Conservation (phyloP, 495 filamentous ascomycete species). For the Annulohypoxylon moriforme region DNA sequence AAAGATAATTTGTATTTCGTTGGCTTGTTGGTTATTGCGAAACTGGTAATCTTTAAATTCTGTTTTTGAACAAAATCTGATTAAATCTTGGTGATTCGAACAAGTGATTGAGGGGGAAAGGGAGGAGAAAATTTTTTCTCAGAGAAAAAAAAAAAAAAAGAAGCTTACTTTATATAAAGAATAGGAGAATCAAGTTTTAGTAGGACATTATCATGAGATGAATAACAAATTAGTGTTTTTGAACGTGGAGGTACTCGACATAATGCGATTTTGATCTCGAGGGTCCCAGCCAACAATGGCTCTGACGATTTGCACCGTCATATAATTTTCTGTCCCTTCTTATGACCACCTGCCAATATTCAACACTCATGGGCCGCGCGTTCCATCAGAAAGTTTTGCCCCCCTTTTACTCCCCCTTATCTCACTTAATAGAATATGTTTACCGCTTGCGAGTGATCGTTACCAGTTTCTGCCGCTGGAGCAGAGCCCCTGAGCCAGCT, state of each 20-base stretch:
- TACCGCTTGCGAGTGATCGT: background rate
- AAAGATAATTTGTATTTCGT: background rate
- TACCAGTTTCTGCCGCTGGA: slow-evolving; percentile 15
- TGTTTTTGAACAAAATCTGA: background rate
- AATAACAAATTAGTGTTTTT: background rate
- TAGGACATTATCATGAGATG: background rate
- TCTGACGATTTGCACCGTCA: background rate
- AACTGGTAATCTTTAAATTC: background rate
- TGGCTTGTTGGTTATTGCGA: background rate
- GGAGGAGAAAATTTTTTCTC: background rate
- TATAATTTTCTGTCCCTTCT: background rate
- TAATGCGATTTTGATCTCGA: background rate
- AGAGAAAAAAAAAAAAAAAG: background rate
- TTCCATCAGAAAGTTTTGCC: background rate
- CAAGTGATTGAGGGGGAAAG: background rate
- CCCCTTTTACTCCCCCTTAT: background rate
- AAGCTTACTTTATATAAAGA: no score
- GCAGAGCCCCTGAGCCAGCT: slow-evolving; percentile 28
- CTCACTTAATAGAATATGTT: background rate
- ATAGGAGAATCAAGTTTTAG: background rate
- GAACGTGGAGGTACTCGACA: background rate
- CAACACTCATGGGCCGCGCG: background rate
- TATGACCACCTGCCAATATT: background rate
- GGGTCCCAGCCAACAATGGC: background rate
- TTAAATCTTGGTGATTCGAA: background rate